Percentiles rank a stretch among this genome's conserved stretches.
Conservation (phyloP, 2,329 filamentous ascomycete species). For the Cladosporium sp. region DNA sequence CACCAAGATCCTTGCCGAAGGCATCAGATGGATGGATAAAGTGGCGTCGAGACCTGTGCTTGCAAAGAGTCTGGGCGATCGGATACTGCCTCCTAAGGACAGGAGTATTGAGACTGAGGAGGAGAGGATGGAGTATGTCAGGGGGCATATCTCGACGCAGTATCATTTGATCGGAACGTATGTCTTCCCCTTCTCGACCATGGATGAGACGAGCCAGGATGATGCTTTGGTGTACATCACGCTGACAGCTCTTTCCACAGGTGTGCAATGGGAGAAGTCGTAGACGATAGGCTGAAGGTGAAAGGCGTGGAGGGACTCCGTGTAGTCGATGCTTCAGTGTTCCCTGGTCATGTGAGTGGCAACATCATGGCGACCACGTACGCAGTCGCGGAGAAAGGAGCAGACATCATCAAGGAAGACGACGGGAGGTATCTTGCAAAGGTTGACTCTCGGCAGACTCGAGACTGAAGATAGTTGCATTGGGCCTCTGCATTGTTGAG, state of each 20-base stretch:
- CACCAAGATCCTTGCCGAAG: slow-evolving; percentile 38
- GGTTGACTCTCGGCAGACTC: slow-evolving; percentile 16
- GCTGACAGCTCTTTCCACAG: neutral
- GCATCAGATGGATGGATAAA: slow-evolving; percentile 42
- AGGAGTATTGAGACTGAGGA: slow-evolving; percentile 24
- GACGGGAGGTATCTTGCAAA: slow-evolving; percentile 28
- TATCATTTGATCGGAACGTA: slow-evolving; percentile 44
- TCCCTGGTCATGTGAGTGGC: slow-evolving; percentile 35
- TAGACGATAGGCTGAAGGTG: slow-evolving; percentile 40
- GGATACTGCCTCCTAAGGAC: slow-evolving; percentile 37
- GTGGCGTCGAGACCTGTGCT: slow-evolving; percentile 48
- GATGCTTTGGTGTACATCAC: neutral
- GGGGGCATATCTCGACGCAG: slow-evolving; percentile 24
- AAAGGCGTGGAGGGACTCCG: slow-evolving; percentile 40
- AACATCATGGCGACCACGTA: slow-evolving; percentile 35
- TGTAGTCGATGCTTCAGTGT: slow-evolving; percentile 40
- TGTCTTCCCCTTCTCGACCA: neutral
- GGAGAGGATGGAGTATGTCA: slow-evolving; percentile 25
- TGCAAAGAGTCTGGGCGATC: slow-evolving; percentile 41
- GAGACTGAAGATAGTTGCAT: neutral
- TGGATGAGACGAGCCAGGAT: neutral
- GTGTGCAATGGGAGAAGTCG: slow-evolving; percentile 38
- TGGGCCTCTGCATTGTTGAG: neutral
- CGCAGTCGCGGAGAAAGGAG: slow-evolving; percentile 35
- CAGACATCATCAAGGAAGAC: slow-evolving; percentile 37